Base-by-base conservation (phyloP, 352 stramenopile genomes). In the Pythium sp. region DNA sequence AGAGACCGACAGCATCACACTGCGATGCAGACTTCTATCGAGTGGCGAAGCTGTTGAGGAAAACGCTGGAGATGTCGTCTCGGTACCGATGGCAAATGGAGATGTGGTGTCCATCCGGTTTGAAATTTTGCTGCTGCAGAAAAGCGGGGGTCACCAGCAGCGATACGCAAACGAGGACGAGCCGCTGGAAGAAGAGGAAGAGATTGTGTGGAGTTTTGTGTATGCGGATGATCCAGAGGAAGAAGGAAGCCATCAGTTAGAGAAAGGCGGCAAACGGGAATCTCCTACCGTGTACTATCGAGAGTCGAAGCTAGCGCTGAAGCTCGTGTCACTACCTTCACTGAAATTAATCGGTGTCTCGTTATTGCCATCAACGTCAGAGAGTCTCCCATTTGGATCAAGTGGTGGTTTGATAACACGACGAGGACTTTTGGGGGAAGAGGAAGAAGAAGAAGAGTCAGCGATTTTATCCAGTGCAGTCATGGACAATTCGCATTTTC, bases 141-240 rank as follows among this genome's bases (percentile, higher is more conserved):
- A 47, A n/a, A 46, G 18, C n/a, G 65, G 30, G 60, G 43, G 22
- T 14, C 49, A 38, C 18, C 56, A 62, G 56, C 56, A 58, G n/a
- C n/a, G 46, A 32, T 62, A 58, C 18, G 22, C 24, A n/a, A 38
- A n/a, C 28, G 58, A 67, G 14, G 22, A 65, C 14, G 66, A 71
- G 30, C 56, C n/a, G 9, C 56, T 67, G 2, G 73, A 84, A 20
- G 66, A 87, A 24, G 67, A 78, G 30, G 72, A 85, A 34, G 62
- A 80, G 62, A 75, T 93, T 28, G 74, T 90, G 56, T 93, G 85
- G 82, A 87, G 72, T 36, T 72, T 91, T 49, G 71, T 91, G 9
- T 91, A 93, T 62, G 75, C 74, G 5, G 64, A 67, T 7, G 70
- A 71, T 3, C 8, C 62, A 15, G 38, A 51, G 6, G 64, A 14